A percentile compares a stretch with the other conserved stretches of the same genome.
phyloP scores from a whole-genome alignment of 2,329 filamentous ascomycete species.

The Aspergillus aculeatus region DNA sequence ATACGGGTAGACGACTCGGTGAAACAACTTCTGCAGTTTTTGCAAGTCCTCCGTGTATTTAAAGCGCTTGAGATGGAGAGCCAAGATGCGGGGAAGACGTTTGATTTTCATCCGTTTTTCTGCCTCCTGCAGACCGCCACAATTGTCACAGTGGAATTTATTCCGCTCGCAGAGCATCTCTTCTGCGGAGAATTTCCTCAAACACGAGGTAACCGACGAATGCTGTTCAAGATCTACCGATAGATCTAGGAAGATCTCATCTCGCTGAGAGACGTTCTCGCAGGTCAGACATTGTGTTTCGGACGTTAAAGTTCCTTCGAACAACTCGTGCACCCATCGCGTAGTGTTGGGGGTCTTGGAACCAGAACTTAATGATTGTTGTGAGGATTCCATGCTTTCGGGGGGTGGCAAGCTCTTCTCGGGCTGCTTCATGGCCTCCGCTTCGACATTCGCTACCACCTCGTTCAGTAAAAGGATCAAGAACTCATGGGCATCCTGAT shows the following conservation, averaged over 20 bases:
- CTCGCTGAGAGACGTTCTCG: conserved; percentile 89
- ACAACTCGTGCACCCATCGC: conserved; percentile 95
- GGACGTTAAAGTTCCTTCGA: conserved; percentile 90
- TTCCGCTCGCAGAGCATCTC: conserved; percentile 98
- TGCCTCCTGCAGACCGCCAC: conserved; percentile 91
- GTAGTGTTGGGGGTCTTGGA: conserved; percentile 64
- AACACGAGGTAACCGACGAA: conserved; percentile 90
- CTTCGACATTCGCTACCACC: conserved; percentile 89
- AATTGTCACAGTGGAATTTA: conserved; percentile 98
- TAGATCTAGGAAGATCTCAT: conserved; percentile 92
- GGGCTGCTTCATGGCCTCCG: conserved; percentile 59
- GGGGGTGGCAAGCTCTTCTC: conserved; percentile 51
- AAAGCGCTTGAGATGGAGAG: conserved; percentile 92
- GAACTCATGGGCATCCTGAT: conserved; percentile 98
- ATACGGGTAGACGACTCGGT: conserved; percentile 95
- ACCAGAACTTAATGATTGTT: conserved; percentile 51
- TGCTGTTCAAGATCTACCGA: conserved; percentile 96
- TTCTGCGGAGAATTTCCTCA: conserved; percentile 94
- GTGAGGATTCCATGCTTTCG: conserved; percentile 44
- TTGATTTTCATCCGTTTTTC: conserved; percentile 99
- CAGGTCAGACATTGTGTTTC: conserved; percentile 96
- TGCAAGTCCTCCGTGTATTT: conserved; percentile 97
- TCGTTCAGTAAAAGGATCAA: conserved; percentile 93
- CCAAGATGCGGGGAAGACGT: conserved; percentile 83
- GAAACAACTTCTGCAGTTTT: conserved; percentile 91